These are phyloP conservation scores for Phytopythium litorale DNA, from an alignment of 352 stramenopile genomes.

Conservation along the genomic window DNA sequence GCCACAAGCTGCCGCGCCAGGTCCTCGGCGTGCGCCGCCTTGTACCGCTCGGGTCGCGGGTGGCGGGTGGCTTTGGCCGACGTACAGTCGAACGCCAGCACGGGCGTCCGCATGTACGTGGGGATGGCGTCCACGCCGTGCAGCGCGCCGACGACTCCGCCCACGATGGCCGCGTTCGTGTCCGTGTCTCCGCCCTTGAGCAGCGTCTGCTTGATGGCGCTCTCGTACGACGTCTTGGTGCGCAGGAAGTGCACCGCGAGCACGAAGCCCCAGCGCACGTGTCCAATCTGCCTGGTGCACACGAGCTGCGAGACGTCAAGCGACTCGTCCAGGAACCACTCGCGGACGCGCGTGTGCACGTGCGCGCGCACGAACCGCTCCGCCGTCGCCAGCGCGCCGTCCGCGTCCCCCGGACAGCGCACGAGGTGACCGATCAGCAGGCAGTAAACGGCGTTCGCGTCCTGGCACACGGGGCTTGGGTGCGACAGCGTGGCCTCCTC, in stretches of 20 bases:
- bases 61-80: constrained; percentile 12
- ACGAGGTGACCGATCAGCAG: constrained; percentile 44
- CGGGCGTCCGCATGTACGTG: constrained; percentile 30
- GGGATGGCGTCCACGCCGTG: constrained; percentile 42
- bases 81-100: constrained; percentile 40
- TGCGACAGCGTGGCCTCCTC: constrained; percentile 46
- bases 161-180: constrained; percentile 59
- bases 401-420: constrained; percentile 24
- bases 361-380: constrained; percentile 30
- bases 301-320: constrained; percentile 28
- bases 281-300: constrained; percentile 28
- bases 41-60: constrained; percentile 25
- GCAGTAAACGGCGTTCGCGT: constrained; percentile 60
- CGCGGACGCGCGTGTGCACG: constrained; percentile 22
- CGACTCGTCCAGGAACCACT: constrained; percentile 49
- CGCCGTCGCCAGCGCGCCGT: constrained; percentile 27
- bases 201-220: constrained; percentile 42
- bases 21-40: constrained; percentile 19
- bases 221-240: constrained; percentile 31
- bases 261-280: constrained; percentile 50
- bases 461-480: constrained; percentile 45
- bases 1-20: constrained; percentile 23
- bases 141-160: constrained; percentile 41
- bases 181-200: constrained; percentile 55
- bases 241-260: constrained; percentile 46